Conservation (phyloP, 2,329 filamentous ascomycete genomes). For the Leptographium flavum region DNA sequence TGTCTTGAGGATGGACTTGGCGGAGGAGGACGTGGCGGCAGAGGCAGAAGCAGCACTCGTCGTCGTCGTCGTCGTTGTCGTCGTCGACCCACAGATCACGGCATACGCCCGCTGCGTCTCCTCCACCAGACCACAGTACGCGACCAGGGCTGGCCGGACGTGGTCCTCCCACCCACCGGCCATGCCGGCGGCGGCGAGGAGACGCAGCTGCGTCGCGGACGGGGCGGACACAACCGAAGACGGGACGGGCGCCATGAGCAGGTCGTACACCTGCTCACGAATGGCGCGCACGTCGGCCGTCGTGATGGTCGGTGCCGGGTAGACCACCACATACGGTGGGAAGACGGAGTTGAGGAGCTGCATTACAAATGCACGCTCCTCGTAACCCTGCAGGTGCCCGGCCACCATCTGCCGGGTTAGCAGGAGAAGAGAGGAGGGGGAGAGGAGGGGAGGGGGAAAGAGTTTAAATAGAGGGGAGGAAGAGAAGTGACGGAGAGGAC, state of each 20-base stretch:
- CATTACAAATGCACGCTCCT: conserved; percentile 4
- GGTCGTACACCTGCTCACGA: conserved; percentile 6
- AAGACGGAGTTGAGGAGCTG: conserved; percentile 12
- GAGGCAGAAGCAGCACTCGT: no score
- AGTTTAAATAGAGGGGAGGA: no score
- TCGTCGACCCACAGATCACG: neutral
- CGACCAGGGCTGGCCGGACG: conserved; percentile 6
- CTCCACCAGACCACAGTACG: conserved; percentile 5
- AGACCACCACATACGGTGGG: conserved; percentile 10
- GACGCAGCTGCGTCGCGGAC: neutral
- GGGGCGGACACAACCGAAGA: neutral
- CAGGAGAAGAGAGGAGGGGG: no score
- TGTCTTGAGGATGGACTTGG: no score
- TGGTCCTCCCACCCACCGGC: conserved; percentile 2
- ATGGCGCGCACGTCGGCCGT: conserved; percentile 3
- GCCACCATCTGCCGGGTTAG: conserved; percentile 6
- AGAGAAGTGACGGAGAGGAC: no score
- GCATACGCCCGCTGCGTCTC: neutral
- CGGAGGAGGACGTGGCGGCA: no score
- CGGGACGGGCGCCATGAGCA: conserved; percentile 1
- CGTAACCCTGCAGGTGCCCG: conserved; percentile 5
- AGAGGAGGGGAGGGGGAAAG: neutral
- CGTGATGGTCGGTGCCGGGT: conserved; percentile 6
- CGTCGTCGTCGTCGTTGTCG: no score
- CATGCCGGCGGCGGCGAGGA: conserved; percentile 5